phyloP scores from a whole-genome alignment of 176 grass and related monocot species.

The Pontederia paniculata region DNA sequence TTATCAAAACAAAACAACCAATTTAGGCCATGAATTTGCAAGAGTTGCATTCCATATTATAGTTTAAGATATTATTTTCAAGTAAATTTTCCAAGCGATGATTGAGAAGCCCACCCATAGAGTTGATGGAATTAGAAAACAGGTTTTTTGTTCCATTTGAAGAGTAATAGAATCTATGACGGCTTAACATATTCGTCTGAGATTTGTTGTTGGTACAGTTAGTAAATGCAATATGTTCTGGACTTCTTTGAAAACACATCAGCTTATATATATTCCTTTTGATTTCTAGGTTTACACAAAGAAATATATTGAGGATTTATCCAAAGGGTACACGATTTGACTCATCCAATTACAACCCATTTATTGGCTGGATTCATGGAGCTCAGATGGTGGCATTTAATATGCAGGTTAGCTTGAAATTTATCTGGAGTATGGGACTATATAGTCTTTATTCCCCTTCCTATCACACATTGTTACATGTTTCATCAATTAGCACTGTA shows the following conservation, averaged over 20 bases:
- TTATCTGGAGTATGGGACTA: not conserved
- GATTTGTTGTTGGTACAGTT: no score
- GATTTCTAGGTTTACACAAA: conserved; percentile 11
- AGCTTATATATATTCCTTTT: not conserved
- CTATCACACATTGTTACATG: not conserved
- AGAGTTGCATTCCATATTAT: no score
- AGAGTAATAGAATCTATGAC: no score
- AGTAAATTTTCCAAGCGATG: no score
- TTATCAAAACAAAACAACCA: no score
- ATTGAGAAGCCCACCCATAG: no score
- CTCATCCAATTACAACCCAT: conserved; percentile 18
- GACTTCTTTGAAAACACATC: not conserved
- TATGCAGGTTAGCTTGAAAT: conserved; percentile 11
- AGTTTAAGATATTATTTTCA: no score
- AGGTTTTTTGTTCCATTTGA: no score
- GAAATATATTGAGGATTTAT: conserved; percentile 12
- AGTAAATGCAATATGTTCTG: not conserved
- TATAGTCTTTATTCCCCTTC: not conserved
- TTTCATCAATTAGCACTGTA: not conserved
- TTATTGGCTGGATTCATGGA: conserved; percentile 15
- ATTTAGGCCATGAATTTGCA: no score
- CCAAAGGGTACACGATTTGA: conserved; percentile 9
- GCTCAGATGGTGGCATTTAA: conserved; percentile 23
- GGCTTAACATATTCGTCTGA: no score
- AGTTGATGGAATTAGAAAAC: no score